Base-by-base conservation (phyloP, 2,329 filamentous ascomycete genomes). In the Fusarium nodosum region DNA sequence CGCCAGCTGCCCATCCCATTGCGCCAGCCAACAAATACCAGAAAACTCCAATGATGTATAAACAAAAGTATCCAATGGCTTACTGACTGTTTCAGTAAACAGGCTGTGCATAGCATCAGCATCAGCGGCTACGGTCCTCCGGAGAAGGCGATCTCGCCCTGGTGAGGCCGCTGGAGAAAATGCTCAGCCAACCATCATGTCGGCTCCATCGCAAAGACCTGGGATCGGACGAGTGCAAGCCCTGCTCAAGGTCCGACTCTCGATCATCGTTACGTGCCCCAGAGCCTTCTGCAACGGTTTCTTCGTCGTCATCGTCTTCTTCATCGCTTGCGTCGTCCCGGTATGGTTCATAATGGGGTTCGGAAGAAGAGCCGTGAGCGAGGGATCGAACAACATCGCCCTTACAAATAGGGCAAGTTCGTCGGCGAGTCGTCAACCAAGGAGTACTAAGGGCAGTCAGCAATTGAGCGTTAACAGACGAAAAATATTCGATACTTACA, bases 381-480 rank as follows among this genome's bases (percentile, higher is more conserved):
- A 93, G 79, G 11, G 87, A 90, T 31, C 87, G 84, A 18, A 99
- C 95, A 36, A 99, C 96, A 77, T 99, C 96, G 50, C 94, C 94
- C 82, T 99, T 99, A 83, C 96, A 99, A 64, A 99, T 98, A 1
- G 96, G 96, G 75, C 96, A 99, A n/a, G 96, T 99, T 68, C 96
- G 91, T 68, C 96, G 91, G 50, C 95, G 90, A 18, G 94, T 98
- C 1, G 95, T 97, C 54, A 99, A 84, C 96, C 96, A 99, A 3
- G 96, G 96, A 7, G 96, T 98, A 77, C 94, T 97, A 24, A 72
- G 41, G 50, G 45, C 15, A 74, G 77, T 68, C 34, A 47, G 24
- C 34, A n/a, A 54, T 56, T 41, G 36, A 13, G n/a, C 9, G 15
- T 11, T 5, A 20, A 31, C 44, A 16, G 10, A 34, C 33, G 52